A percentile compares a stretch with the other conserved stretches of the same genome.
These are phyloP conservation scores for Dendrocalamus sinicus DNA, from an alignment of 176 grass and related monocot species.

Conservation along the genomic window DNA sequence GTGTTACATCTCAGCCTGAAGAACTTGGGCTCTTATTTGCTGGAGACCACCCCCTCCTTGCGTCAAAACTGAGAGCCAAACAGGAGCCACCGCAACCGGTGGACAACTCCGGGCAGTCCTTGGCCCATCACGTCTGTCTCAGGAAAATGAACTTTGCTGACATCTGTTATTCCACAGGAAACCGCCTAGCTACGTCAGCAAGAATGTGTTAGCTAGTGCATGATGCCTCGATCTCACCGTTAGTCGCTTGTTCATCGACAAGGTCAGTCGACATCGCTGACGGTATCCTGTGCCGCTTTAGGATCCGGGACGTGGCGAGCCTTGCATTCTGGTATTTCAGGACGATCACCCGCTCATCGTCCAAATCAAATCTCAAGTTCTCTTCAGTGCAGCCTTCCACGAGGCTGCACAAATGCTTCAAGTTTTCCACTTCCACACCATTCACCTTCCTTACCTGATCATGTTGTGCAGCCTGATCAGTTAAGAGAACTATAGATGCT, in stretches of 20 bases:
- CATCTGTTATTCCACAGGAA: slow-evolving; percentile 5
- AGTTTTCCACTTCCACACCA: slow-evolving; percentile 76
- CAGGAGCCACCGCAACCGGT: background rate
- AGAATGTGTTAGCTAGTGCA: slow-evolving; percentile 47
- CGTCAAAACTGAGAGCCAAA: slow-evolving; percentile 29
- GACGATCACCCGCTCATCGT: slow-evolving; percentile 83
- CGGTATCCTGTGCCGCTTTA: slow-evolving; percentile 84
- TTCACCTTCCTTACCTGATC: slow-evolving; percentile 87
- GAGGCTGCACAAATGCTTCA: slow-evolving; percentile 81
- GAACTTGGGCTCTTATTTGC: slow-evolving; percentile 40
- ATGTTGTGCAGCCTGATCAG: slow-evolving; percentile 40
- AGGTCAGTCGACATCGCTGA: slow-evolving; percentile 81
- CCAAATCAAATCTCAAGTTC: slow-evolving; percentile 88
- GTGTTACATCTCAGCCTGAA: slow-evolving; percentile 47
- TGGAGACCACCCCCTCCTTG: background rate
- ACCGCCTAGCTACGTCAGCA: background rate
- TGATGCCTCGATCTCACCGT: slow-evolving; percentile 47
- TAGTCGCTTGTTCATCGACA: slow-evolving; percentile 53
- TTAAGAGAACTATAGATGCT: background rate
- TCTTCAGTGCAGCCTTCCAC: slow-evolving; percentile 74
- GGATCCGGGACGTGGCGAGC: slow-evolving; percentile 76
- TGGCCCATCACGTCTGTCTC: background rate
- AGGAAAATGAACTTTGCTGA: slow-evolving; percentile 12
- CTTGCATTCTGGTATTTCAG: slow-evolving; percentile 76
- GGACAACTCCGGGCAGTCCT: background rate